A percentile compares a stretch with the other conserved stretches of the same genome.
These are phyloP conservation scores for Lasiodiplodia gonubiensis DNA, from an alignment of 2,329 filamentous ascomycete genomes.

Conservation along the genomic window DNA sequence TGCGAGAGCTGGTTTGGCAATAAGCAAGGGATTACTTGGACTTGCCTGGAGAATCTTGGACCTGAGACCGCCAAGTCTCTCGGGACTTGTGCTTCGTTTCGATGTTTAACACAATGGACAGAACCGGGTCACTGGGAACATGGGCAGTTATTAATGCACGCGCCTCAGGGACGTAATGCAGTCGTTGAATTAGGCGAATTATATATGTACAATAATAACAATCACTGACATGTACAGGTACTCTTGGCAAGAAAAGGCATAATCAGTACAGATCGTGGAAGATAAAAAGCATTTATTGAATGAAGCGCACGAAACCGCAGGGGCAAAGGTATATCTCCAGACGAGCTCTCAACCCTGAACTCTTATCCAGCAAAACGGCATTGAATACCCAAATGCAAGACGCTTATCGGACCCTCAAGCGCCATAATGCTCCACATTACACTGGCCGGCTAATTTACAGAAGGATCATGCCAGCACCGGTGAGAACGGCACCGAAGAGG, in stretches of 20 bases:
- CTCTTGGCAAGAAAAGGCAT: constrained; percentile 3
- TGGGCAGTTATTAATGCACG: neutral
- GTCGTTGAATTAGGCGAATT: neutral
- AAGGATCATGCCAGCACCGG: constrained; percentile 61
- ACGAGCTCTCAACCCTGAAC: constrained; percentile 4
- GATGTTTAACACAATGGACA: neutral
- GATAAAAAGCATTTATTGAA: constrained; percentile 18
- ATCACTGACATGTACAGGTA: constrained; percentile 19
- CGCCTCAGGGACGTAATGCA: neutral
- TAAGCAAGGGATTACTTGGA: constrained; percentile 6
- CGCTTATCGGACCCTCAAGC: neutral
- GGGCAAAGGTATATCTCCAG: constrained; percentile 27
- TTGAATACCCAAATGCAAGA: constrained; percentile 13
- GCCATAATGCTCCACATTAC: constrained; percentile 10
- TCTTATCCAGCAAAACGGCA: constrained; percentile 5
- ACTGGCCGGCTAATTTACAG: constrained; percentile 47
- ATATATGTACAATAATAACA: neutral
- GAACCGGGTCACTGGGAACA: neutral
- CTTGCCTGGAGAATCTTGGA: constrained; percentile 7
- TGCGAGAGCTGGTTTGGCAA: neutral
- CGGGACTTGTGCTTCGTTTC: neutral
- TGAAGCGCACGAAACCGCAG: constrained; percentile 21
- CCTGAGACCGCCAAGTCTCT: neutral
- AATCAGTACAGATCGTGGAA: constrained; percentile 17
- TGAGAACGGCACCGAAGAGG: constrained; percentile 55